Conservation (phyloP, 2,329 filamentous ascomycete genomes). For the Venturia pyrina region DNA sequence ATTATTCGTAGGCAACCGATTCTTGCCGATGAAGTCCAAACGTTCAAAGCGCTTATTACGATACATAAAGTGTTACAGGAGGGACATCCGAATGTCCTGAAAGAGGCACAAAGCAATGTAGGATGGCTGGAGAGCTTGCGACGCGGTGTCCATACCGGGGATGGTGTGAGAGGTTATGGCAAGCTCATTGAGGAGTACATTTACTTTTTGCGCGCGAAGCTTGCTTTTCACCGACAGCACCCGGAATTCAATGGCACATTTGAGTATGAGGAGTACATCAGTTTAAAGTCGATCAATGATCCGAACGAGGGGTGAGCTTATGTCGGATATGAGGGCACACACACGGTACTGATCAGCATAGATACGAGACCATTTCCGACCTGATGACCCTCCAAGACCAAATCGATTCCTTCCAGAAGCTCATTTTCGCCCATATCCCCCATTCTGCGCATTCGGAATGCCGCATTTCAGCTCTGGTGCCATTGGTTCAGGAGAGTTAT, state of each 20-base stretch:
- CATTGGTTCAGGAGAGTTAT: slow-evolving; percentile 93
- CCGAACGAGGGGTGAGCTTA: slow-evolving; percentile 79
- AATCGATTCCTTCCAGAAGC: slow-evolving; percentile 96
- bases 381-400: slow-evolving; percentile 95
- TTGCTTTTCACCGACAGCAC: slow-evolving; percentile 93
- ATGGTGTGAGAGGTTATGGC: slow-evolving; percentile 81
- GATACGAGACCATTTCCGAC: slow-evolving; percentile 87
- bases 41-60: slow-evolving; percentile 95
- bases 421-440: slow-evolving; percentile 95
- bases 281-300: slow-evolving; percentile 94
- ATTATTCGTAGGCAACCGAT: slow-evolving; percentile 69
- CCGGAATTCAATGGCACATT: slow-evolving; percentile 98
- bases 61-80: slow-evolving; percentile 97
- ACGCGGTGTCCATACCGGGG: slow-evolving; percentile 63
- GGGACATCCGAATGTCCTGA: slow-evolving; percentile 77
- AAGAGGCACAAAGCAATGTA: slow-evolving; percentile 80
- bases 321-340: neutral
- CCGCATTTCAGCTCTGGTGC: slow-evolving; percentile 85
- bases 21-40: slow-evolving; percentile 94
- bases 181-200: slow-evolving; percentile 95
- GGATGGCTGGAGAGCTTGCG: slow-evolving; percentile 90
- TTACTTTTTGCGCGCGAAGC: slow-evolving; percentile 85
- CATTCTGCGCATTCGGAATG: slow-evolving; percentile 91
- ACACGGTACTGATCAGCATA: slow-evolving; percentile 19
- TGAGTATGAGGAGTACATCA: slow-evolving; percentile 98